Evolutionary conservation across 345 rosid genomes (phyloP).

Genomic region (Rhizophora apiculata): DNA sequence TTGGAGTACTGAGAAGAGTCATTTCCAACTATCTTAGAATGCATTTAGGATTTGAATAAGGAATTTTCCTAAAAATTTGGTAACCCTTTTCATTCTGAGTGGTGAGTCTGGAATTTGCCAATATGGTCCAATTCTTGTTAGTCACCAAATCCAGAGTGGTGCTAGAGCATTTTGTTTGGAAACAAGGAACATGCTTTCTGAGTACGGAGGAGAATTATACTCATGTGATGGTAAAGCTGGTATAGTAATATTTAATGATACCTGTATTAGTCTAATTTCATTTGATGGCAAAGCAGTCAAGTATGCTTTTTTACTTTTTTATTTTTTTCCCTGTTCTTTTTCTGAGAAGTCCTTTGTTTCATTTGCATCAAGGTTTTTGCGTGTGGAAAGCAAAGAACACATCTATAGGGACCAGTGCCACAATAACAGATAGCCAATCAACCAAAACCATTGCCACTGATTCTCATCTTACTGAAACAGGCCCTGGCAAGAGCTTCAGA

Average conservation of each 20-base stretch:
- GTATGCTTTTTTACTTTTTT: neutral
- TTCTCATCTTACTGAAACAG: constrained; percentile 43
- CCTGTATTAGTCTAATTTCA: no score
- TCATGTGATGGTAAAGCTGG: no score
- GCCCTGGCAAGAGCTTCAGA: constrained; percentile 61
- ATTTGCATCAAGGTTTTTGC: constrained; percentile 43
- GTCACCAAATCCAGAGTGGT: neutral
- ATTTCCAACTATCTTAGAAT: neutral
- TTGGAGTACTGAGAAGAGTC: neutral
- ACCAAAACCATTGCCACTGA: constrained; percentile 37
- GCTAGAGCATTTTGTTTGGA: neutral
- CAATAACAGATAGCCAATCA: constrained; percentile 45
- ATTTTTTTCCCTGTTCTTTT: neutral
- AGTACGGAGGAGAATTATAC: no score
- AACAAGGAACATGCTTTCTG: neutral
- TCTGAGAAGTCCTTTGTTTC: constrained; percentile 9
- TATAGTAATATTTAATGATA: no score
- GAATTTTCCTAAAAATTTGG: neutral
- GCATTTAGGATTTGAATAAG: neutral
- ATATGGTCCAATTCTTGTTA: neutral
- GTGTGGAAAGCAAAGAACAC: constrained; percentile 81
- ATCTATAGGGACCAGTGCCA: constrained; percentile 47
- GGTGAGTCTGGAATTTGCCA: neutral
- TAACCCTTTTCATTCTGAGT: neutral
- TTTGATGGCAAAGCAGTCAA: neutral